Percentiles rank a stretch among this genome's conserved stretches.
Evolutionary conservation across 2,329 filamentous ascomycete species (phyloP).

Genomic region (Fusarium annulatum): DNA sequence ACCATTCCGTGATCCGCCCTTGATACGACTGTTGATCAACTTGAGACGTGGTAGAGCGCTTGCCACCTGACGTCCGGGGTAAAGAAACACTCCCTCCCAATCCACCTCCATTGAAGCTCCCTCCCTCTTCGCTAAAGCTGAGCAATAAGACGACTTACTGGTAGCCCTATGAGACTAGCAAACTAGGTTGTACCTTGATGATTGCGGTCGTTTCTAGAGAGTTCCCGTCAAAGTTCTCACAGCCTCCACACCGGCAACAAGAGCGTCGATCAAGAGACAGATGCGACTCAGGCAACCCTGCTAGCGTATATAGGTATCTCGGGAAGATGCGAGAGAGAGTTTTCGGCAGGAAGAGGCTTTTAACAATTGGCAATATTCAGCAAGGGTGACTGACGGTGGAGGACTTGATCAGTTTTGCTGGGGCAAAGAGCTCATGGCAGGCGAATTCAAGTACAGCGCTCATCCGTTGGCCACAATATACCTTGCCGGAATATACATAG

Average conservation of each 20-base stretch:
- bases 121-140: neutral
- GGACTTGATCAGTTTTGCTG: neutral
- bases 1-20: conserved; percentile 20
- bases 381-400: neutral
- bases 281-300: conserved; percentile 8
- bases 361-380: neutral
- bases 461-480: neutral
- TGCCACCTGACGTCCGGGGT: conserved; percentile 10
- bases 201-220: neutral
- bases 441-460: neutral
- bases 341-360: conserved; percentile 5
- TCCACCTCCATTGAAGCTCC: neutral
- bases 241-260: neutral
- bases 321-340: conserved; percentile 5
- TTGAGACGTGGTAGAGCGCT: conserved; percentile 11
- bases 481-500: neutral
- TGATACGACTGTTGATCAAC: conserved; percentile 24
- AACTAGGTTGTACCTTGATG: neutral
- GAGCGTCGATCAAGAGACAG: neutral
- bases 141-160: neutral
- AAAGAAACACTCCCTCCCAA: conserved; percentile 2
- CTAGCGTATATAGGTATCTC: conserved; percentile 4
- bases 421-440: neutral
- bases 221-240: conserved; percentile 1
- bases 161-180: conserved; percentile 5